A percentile compares a stretch with the other conserved stretches of the same genome.
Evolutionary conservation across 805 yeast species (phyloP).

Genomic region (Dipodascus geniculatus): DNA sequence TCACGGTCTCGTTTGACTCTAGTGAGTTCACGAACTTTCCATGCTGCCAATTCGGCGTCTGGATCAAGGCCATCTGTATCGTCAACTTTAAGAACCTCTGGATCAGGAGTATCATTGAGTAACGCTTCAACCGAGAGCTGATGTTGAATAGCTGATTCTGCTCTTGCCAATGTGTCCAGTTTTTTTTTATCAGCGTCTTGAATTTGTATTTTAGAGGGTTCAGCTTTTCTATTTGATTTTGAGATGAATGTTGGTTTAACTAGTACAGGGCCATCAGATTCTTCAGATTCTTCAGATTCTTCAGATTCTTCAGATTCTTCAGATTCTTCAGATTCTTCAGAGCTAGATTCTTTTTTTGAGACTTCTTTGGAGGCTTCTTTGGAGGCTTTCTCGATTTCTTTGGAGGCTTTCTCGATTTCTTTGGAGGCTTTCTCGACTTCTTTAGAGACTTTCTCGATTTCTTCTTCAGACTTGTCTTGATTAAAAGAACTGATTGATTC

Average conservation of each 20-base stretch:
- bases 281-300: background rate
- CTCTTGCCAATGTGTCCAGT: slow-evolving; percentile 16
- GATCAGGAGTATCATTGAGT: slow-evolving; percentile 16
- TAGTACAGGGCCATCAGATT: slow-evolving; percentile 6
- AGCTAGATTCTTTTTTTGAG: no score
- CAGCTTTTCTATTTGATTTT: slow-evolving; percentile 17
- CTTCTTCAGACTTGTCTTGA: no score
- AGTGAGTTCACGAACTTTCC: slow-evolving; percentile 32
- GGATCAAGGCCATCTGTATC: slow-evolving; percentile 54
- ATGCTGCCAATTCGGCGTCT: slow-evolving; percentile 30
- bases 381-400: no score
- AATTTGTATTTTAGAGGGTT: slow-evolving; percentile 4
- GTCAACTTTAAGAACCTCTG: slow-evolving; percentile 29
- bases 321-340: slow-evolving; percentile 9
- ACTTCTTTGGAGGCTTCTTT: no score
- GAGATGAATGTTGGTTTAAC: slow-evolving; percentile 22
- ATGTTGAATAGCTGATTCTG: slow-evolving; percentile 20
- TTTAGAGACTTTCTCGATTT: no score
- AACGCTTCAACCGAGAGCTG: slow-evolving; percentile 17
- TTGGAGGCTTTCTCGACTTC: no score
- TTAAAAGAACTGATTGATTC: no score
- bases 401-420: no score
- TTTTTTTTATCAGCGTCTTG: slow-evolving; percentile 6
- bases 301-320: background rate
- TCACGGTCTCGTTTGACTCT: slow-evolving; percentile 31